Conservation (phyloP, 148 eudicot species). For the Cornus suecica region DNA sequence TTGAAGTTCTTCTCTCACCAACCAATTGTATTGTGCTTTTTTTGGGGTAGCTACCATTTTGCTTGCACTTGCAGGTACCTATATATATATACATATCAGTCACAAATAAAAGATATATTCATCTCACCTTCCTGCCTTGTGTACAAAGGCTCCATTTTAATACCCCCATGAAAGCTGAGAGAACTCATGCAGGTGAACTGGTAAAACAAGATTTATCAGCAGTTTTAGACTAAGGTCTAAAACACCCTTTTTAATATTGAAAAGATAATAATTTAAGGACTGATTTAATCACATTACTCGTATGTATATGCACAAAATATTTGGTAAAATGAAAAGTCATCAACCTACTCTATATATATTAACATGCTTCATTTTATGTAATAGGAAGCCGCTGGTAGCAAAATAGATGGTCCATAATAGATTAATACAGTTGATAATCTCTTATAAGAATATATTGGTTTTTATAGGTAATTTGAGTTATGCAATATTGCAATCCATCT, state of each 20-base stretch:
- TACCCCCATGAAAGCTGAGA: neutral
- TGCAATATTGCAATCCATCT: too few species aligned
- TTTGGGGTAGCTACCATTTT: neutral
- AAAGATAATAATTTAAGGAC: too few species aligned
- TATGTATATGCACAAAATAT: too few species aligned
- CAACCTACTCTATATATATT: too few species aligned
- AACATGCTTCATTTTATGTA: too few species aligned
- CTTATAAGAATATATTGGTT: too few species aligned
- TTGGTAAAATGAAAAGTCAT: too few species aligned
- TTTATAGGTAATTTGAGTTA: too few species aligned
- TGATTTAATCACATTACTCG: neutral
- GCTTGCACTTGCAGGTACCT: constrained; percentile 18
- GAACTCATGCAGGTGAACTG: neutral
- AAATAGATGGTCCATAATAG: too few species aligned
- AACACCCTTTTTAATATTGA: neutral
- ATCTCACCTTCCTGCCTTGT: constrained; percentile 13
- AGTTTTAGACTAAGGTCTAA: neutral
- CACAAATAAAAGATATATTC: neutral
- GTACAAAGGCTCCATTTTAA: neutral
- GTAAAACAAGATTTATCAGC: neutral
- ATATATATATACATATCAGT: too few species aligned
- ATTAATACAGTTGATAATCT: too few species aligned
- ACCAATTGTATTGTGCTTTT: neutral
- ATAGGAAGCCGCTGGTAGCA: too few species aligned
- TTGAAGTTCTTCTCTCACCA: constrained; percentile 20